These are phyloP conservation scores for Aspergillus quadricinctus DNA, from an alignment of 2,329 filamentous ascomycete genomes.

Conservation along the genomic window DNA sequence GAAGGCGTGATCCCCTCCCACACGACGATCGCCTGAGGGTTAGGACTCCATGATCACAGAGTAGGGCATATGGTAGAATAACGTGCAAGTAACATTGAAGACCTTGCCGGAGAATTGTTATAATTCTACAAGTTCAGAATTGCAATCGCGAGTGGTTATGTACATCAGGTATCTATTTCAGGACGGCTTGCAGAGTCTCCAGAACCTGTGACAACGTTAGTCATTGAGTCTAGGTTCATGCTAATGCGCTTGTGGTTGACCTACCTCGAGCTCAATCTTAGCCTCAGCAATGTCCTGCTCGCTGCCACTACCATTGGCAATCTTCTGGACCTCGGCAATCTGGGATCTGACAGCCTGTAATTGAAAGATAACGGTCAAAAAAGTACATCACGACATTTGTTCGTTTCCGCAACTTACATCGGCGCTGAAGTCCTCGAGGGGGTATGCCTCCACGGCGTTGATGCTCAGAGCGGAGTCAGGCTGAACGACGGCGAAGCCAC, in stretches of 20 bases:
- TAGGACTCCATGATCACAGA: background rate
- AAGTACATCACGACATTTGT: constrained; percentile 1
- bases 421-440: constrained; percentile 91
- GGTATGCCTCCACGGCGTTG: constrained; percentile 94
- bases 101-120: constrained; percentile 27
- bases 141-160: constrained; percentile 34
- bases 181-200: constrained; percentile 46
- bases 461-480: constrained; percentile 93
- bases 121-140: constrained; percentile 40
- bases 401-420: constrained; percentile 51
- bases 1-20: constrained; percentile 5
- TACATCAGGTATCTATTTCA: constrained; percentile 45
- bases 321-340: constrained; percentile 93
- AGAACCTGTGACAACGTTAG: constrained; percentile 37
- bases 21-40: background rate
- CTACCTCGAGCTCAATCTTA: constrained; percentile 97
- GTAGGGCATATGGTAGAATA: background rate
- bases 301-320: constrained; percentile 82
- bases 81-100: background rate
- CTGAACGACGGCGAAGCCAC: constrained; percentile 95
- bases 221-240: background rate
- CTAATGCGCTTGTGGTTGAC: constrained; percentile 18
- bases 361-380: constrained; percentile 3
- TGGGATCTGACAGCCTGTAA: constrained; percentile 72
- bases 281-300: constrained; percentile 98